Evolutionary conservation across 768 basidiomycete genomes (phyloP).

Genomic region (Mycena vitilis): DNA sequence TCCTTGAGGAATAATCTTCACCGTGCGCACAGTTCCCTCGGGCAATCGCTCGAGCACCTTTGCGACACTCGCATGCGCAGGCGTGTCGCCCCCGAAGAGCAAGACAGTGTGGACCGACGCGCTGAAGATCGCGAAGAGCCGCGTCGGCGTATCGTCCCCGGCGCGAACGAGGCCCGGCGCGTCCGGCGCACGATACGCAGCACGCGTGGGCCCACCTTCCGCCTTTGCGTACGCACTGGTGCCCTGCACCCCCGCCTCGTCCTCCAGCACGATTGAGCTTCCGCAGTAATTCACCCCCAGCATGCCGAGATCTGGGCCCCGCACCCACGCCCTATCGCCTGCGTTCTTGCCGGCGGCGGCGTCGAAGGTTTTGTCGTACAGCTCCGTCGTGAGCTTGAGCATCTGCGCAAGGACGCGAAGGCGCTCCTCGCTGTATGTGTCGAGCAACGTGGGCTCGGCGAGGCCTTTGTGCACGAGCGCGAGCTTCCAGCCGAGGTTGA

Average conservation of each 20-base stretch:
- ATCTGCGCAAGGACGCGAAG: conserved; percentile 59
- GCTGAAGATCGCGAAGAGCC: conserved; percentile 44
- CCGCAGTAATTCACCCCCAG: conserved; percentile 60
- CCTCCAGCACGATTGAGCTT: conserved; percentile 52
- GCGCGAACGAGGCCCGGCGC: conserved; percentile 21
- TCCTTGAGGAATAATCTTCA: neutral
- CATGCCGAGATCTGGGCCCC: conserved; percentile 44
- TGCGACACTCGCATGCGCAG: neutral
- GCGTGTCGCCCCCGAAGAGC: conserved; percentile 38
- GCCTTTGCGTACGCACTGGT: no score
- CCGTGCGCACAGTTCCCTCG: neutral
- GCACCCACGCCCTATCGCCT: conserved; percentile 1
- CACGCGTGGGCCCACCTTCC: no score
- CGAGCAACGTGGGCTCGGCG: conserved; percentile 49
- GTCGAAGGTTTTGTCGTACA: conserved; percentile 41
- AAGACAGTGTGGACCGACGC: conserved; percentile 43
- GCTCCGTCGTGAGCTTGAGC: conserved; percentile 51
- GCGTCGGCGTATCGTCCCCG: conserved; percentile 3
- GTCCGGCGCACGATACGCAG: no score
- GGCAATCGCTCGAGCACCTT: neutral
- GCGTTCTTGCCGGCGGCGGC: conserved; percentile 8
- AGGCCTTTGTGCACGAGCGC: conserved; percentile 52
- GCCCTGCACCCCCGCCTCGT: neutral
- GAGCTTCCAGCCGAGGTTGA: conserved; percentile 60
- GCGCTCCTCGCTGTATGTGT: conserved; percentile 58